Evolutionary conservation across 139 green algal species (phyloP).

Genomic region (Penium margaritaceum): DNA sequence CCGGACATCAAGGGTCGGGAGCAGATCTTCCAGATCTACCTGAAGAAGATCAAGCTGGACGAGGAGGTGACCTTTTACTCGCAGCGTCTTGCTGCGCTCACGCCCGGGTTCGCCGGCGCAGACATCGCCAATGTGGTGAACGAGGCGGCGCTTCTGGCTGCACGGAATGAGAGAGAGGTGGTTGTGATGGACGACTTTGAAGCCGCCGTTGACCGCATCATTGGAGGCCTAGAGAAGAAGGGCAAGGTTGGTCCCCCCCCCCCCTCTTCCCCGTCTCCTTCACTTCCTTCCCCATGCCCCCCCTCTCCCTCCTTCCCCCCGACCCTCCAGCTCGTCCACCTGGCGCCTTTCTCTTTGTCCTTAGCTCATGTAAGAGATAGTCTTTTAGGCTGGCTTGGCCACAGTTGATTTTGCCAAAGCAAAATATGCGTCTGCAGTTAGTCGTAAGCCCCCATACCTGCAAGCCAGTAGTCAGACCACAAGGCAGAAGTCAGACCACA

Average conservation of each 20-base stretch:
- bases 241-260: constrained; percentile 71
- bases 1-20: constrained; percentile 93
- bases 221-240: constrained; percentile 97
- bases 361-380: background rate
- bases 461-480: too few relatives aligned
- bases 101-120: constrained; percentile 83
- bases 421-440: background rate
- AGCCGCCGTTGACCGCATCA: constrained; percentile 87
- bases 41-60: constrained; percentile 49
- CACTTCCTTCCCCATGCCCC: background rate
- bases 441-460: too few relatives aligned
- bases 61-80: constrained; percentile 62
- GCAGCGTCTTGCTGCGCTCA: constrained; percentile 87
- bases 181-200: constrained; percentile 87
- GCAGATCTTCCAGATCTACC: constrained; percentile 78
- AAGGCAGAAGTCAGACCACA: too few relatives aligned
- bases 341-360: background rate
- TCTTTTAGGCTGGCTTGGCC: background rate
- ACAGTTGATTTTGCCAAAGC: background rate
- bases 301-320: background rate
- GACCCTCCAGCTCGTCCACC: background rate
- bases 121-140: constrained; percentile 99
- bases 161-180: constrained; percentile 51
- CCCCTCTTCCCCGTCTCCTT: background rate
- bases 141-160: constrained; percentile 91